Evolutionary conservation across 2,329 filamentous ascomycete genomes (phyloP), one percentile per base, ranked within the genome.

Genomic region (Aspergillus persii): DNA sequence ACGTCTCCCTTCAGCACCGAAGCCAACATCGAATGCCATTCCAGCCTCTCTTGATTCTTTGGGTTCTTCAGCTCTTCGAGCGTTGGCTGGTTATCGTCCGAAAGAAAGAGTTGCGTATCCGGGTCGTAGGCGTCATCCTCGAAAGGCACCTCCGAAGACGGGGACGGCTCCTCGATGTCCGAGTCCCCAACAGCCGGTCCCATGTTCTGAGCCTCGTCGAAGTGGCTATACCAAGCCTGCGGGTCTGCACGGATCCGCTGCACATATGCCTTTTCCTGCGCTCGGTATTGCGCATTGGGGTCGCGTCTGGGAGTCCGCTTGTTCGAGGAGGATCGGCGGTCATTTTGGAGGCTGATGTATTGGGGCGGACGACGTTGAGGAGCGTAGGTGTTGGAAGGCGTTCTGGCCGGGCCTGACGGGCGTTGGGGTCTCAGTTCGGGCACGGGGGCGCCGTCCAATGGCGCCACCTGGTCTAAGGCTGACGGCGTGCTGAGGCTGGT

Each of bases 21-120:
- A 60, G 94, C 91, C 58, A 99, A 80, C 95, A 99, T 99, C 3
- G 92, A 92, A 77, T 99, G 93, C 95, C 95, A 99, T 77, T 99
- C 95, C 27, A 99, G 81, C 49, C 94, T 84, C 76, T 98, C 95
- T 61, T 93, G 85, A 71, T 93, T 97, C 63, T 88, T 87, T 1
- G 92, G 90, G 68, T 97, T 90, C 74, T 90, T 89, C 54, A 98
- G 77, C 74, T 99, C 95, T 69, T 98, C 95, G 27, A 91, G 83
- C 3, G 91, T 95, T 0, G 93, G 93, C 68, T 95, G 90, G 65
- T 92, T 85, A 66, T 95, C 89, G 69, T 97, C 92, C 59, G 91
- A 90, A 71, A 96, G 93, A 69, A 96, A 96, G 73, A 98, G 87
- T 71, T 96, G 87, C 18, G 91, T 94, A 73, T 97, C 93, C 67